phyloP scores from a whole-genome alignment of 257 asterid species.

The Solanum dulcamara region DNA sequence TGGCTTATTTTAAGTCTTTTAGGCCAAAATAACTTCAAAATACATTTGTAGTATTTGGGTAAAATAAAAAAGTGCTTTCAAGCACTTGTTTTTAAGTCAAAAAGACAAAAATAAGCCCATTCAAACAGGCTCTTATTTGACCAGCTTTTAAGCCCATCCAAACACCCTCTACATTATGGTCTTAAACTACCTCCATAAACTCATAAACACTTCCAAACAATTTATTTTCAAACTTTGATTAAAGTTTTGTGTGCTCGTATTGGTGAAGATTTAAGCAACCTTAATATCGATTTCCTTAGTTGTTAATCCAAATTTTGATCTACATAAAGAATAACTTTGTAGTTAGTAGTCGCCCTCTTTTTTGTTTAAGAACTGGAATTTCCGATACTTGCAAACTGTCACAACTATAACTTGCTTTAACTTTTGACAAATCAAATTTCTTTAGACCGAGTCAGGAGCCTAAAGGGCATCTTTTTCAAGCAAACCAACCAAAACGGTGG shows the following conservation, averaged over 20 bases:
- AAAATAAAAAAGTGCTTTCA: no score
- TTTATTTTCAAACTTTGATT: background rate
- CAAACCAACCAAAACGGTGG: no score
- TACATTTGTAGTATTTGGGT: no score
- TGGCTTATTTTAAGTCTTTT: no score
- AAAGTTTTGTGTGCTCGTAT: background rate
- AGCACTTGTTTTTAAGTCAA: no score
- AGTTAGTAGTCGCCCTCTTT: background rate
- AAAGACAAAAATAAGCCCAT: no score
- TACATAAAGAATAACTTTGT: background rate
- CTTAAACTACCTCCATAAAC: background rate
- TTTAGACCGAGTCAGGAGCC: background rate
- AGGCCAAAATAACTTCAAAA: no score
- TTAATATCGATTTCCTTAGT: background rate
- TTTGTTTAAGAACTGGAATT: background rate
- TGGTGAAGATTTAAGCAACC: background rate
- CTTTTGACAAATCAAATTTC: background rate
- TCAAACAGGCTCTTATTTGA: no score
- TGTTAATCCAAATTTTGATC: background rate
- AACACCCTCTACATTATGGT: background rate
- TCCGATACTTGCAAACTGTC: background rate
- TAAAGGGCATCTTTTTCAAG: no score
- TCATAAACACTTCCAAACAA: background rate
- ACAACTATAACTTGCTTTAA: background rate
- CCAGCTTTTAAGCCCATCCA: background rate